Base-by-base conservation (phyloP, 805 yeast genomes). In the Ogataea dorogensis region DNA sequence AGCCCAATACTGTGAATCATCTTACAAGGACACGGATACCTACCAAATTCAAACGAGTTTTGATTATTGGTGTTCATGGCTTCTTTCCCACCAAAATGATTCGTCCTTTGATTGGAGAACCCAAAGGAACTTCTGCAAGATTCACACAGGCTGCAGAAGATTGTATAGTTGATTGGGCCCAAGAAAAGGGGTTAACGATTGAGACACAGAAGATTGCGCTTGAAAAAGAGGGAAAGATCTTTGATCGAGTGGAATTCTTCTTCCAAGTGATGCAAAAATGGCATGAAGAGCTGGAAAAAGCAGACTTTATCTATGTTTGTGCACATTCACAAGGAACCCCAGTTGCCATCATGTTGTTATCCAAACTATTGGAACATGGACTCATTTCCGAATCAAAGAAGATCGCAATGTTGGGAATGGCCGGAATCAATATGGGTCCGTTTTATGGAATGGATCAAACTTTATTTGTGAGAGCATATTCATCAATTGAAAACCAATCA, bases 261-360 rank as follows among this genome's bases (percentile, higher is more conserved):
- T 83, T 79, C 43, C 76, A 78, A 20, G 74, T 86, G 28, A 67
- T 91, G 58, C 67, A 70, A 47, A 80, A 79, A 54, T 85, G 91
- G 86, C 51, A 59, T 14, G 61, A 65, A 23, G 66, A 61, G 29
- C 49, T 63, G 4, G 31, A 43, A 7, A 47, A 53, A 24, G 91
- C 96, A 0, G 98, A 91, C 59, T 82, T 83, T 44, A 76, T 91
- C n/a, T 87, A 82, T 54, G 75, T 91, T 44, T 96, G 96, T 2
- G 81, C 95, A 1, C 98, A 91, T 61, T 89, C 97, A 0, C 98
- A 91, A 59, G 98, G 98, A 0, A 81, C 91, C 30, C 97, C 96
- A 0, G 98, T 93, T 0, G 76, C 95, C 0, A 78, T 87, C 1
- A 79, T 86, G 20, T 58, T 91, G 18, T 62, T 88, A n/a, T 82